Conservation (phyloP, 2,329 filamentous ascomycete species). For the Pezicula radicicola region DNA sequence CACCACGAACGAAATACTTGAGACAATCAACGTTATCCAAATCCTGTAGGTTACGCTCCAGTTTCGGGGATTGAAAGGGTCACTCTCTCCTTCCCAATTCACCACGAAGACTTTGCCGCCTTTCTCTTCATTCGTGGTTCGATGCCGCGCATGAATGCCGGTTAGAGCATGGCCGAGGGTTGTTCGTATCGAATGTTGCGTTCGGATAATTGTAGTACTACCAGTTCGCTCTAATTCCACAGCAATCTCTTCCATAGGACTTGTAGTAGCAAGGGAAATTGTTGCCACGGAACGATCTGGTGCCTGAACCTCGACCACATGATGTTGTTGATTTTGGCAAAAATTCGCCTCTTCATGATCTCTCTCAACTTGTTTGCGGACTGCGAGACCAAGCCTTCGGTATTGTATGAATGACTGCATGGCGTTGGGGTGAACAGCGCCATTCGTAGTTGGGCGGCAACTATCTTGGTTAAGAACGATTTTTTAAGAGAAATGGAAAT, state of each 20-base stretch:
- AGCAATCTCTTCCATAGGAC: neutral
- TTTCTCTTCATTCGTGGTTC: constrained; percentile 7
- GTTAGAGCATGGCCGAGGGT: constrained; percentile 3
- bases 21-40: constrained; percentile 36
- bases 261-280: neutral
- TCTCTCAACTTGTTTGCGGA: neutral
- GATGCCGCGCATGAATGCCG: constrained; percentile 7
- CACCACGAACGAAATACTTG: constrained; percentile 44
- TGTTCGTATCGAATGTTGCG: constrained; percentile 2
- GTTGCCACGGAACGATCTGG: neutral
- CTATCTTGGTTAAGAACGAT: neutral
- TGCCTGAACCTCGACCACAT: neutral
- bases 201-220: neutral
- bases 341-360: neutral
- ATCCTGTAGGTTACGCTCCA: constrained; percentile 29
- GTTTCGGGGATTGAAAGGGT: constrained; percentile 35
- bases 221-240: neutral
- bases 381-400: neutral
- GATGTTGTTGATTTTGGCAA: neutral
- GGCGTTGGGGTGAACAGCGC: neutral
- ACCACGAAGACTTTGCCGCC: constrained; percentile 33
- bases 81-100: constrained; percentile 32
- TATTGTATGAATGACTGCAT: constrained; percentile 2
- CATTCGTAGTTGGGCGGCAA: neutral
- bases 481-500: neutral